Base-by-base conservation (phyloP, 768 basidiomycete genomes). In the Phylloporus sp. region DNA sequence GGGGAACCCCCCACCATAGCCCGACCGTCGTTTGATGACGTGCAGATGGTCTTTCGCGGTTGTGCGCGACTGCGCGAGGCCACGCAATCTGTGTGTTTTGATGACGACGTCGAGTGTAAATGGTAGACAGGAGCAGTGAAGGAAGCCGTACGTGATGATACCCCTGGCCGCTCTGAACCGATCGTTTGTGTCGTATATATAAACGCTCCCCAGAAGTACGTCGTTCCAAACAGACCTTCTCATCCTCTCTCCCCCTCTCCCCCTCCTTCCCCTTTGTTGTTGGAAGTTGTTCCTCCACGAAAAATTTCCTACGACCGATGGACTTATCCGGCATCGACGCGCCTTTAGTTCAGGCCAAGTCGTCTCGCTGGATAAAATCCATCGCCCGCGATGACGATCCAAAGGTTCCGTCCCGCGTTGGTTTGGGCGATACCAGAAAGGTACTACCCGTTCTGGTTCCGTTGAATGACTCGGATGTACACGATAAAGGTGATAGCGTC, bases 361-460 rank as follows among this genome's bases (percentile, higher is more conserved):
- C 40, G 4, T 56, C 40, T 4, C 40, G 33, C 1, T 51, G 20
- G 34, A 26, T 26, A 1, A 2, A 17, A 3, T 43, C 43, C 34
- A 48, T 42, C 2, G 9, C 35, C 0, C 2, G 15, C 13, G 26
- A 38, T 1, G 11, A 38, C 4, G 29, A 56, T 26, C 32, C 31
- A 0, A 14, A 7, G 6, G 40, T 55, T 0, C 48, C 41, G 1
- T 17, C 29, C 3, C 3, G 24, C 0, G 10, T 42, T 1, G 41
- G 34, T 11, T 10, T 52, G 0, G 55, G 55, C 1, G 43, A 56
- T 18, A 49, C 46, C 0, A 4, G 0, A 54, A 54, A 2, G 43
- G 52, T 18, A 49, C 46, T 0, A 4, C 27, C 15, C 49, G 8
- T 52, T 48, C 21, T 56, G 55, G 55, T 56, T 7, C 13, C 23